phyloP scores from a whole-genome alignment of 2,329 filamentous ascomycete genomes.

The Sphaerostilbella broomeana region DNA sequence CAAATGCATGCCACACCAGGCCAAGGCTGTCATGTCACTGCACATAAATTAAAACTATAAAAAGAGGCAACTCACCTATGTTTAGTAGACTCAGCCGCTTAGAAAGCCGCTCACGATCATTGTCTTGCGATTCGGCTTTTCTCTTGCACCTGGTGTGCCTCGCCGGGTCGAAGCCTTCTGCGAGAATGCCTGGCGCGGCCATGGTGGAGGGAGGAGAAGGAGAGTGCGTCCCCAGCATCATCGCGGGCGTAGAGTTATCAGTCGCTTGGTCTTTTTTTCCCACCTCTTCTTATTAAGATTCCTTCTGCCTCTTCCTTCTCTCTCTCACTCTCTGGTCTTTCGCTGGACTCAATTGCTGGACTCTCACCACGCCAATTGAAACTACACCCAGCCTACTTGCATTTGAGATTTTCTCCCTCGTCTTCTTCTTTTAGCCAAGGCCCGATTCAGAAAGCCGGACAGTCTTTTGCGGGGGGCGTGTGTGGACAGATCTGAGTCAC shows the following conservation, averaged over 20 bases:
- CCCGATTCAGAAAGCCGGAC: too few relatives aligned
- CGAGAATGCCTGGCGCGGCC: slow-evolving; percentile 10
- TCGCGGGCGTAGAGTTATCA: too few relatives aligned
- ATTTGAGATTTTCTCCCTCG: too few relatives aligned
- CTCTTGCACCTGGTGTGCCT: slow-evolving; percentile 40
- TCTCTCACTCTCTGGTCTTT: neutral
- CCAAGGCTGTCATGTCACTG: too few relatives aligned
- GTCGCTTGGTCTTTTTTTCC: slow-evolving; percentile 10
- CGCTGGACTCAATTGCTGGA: neutral
- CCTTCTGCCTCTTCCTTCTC: neutral
- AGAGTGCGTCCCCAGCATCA: slow-evolving; percentile 17
- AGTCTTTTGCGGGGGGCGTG: too few relatives aligned
- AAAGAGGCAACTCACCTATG: slow-evolving; percentile 51
- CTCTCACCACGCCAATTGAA: too few relatives aligned
- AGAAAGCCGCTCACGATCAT: slow-evolving; percentile 72
- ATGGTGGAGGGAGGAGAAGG: slow-evolving; percentile 12
- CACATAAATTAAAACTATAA: too few relatives aligned
- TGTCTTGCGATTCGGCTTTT: slow-evolving; percentile 54
- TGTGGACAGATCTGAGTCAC: neutral
- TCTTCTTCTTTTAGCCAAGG: too few relatives aligned
- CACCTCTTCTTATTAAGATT: slow-evolving; percentile 1
- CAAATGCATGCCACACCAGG: too few relatives aligned
- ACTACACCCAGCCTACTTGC: too few relatives aligned
- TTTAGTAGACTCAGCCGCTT: slow-evolving; percentile 80
- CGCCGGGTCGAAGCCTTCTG: slow-evolving; percentile 8